Evolutionary conservation across 2,329 filamentous ascomycete species (phyloP), one percentile per base, ranked within the genome.

Genomic region (Endothia cerciana): DNA sequence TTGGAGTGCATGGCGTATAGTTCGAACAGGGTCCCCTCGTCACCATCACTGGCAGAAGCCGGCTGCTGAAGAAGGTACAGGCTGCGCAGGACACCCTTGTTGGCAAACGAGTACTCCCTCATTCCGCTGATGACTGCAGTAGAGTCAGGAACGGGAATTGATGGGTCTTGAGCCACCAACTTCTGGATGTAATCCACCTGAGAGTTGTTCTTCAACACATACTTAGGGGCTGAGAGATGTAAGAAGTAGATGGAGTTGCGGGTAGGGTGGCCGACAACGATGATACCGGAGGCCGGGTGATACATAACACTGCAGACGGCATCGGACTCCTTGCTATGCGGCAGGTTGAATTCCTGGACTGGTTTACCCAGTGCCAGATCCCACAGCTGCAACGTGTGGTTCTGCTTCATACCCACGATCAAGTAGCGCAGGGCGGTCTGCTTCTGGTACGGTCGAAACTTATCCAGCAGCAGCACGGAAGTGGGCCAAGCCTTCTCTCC

Each of bases 271-370:
- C 94, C 96, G 68, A 99, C 91, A 68, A 96, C 88, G 74, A 99
- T 91, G 81, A 98, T 97, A 65, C 94, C 94, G 38, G 94, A 95
- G 69, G 89, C 86, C 6, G 95, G 91, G 76, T 99, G 94, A 77
- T 98, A 99, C 75, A 91, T 90, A 75, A 99, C 91, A 76, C 94
- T 98, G 83, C 95, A 99, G 68, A 98, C 94, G n/a, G 93, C 93
- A 78, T 97, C 94, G 3, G 93, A 96, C 76, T 98, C 94, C 75
- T 95, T 97, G 80, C 92, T 92, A 75, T 99, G 94, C 0, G 95
- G 95, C 65, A 99, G 88, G 76, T 97, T 95, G 77, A 99, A 90
- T 80, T 99, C 95, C 77, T 99, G 94, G 45, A 99, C 95, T 38
- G 94, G 92, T 80, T 97, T 97, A 71, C 91, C 91, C 41, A 99